phyloP scores from a whole-genome alignment of 371 early-diverging fungal genomes.

The Rhizomucor miehei region DNA sequence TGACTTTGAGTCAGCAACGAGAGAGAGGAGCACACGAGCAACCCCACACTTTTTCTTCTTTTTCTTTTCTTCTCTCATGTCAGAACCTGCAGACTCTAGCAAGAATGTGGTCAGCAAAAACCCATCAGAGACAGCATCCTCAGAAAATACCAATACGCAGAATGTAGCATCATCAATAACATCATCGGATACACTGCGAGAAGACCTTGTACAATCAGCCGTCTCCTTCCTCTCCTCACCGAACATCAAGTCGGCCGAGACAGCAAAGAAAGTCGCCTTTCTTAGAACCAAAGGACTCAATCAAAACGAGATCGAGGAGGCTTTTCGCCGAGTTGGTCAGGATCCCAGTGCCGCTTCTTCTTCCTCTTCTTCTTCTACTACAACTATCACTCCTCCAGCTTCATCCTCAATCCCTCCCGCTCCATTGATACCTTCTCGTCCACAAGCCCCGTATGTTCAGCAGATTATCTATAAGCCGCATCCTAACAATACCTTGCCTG shows the following conservation, averaged over 20 bases:
- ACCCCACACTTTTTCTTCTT: background rate
- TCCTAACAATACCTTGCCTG: constrained; percentile 26
- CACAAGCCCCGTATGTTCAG: no score
- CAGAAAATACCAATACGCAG: background rate
- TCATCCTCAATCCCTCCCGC: no score
- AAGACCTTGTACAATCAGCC: constrained; percentile 51
- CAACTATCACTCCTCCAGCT: background rate
- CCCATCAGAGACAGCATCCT: background rate
- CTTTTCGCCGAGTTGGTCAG: constrained; percentile 31
- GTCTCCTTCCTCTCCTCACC: constrained; percentile 56
- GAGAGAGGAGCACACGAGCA: no score
- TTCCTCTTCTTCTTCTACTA: background rate
- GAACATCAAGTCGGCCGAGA: constrained; percentile 52
- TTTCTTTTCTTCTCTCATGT: background rate
- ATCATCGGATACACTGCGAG: constrained; percentile 27
- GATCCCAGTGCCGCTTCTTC: no score
- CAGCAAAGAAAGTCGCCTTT: constrained; percentile 54
- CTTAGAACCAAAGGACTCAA: constrained; percentile 58
- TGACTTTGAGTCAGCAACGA: no score
- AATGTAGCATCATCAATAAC: background rate
- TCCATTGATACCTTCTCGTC: no score
- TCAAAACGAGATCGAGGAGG: constrained; percentile 54
- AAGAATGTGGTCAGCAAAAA: background rate
- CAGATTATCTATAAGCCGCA: background rate
- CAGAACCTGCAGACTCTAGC: background rate